Base-by-base conservation (phyloP, 768 basidiomycete genomes). In the Ephemerocybe angulata region DNA sequence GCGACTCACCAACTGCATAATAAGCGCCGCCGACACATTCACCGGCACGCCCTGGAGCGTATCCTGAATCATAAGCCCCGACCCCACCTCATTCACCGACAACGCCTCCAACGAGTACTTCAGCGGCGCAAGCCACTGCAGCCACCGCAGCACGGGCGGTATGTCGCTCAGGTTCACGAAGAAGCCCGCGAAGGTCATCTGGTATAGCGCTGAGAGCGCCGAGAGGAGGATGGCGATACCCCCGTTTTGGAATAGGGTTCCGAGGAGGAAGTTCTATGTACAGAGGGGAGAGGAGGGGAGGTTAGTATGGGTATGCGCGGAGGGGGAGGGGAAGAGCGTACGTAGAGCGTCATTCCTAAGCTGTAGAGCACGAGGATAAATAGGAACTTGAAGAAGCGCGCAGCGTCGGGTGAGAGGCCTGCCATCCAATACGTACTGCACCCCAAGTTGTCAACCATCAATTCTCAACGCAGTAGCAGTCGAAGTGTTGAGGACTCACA, bases 371-470 rank as follows among this genome's bases (percentile, higher is more conserved):
- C 86, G 17, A 98, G 77, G 57, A 97, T 88, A 64, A 98, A 82
- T 21, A 97, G 75, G 72, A 90, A 98, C 64, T 97, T 98, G 86
- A 97, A 98, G 78, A 88, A 98, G 65, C 88, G 78, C 0, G 85
- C 81, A 2, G 93, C 85, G 40, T 88, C 80, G 3, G 77, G 77
- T 1, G 90, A 80, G 3, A 98, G 81, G 12, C 95, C 94, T 2
- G 93, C 92, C 95, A 98, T 94, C 90, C 91, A 93, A 62, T 93
- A 93, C n/a, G 86, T 87, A 50, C 87, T 89, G 40, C 28, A 48
- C n/a, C 13, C 52, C 35, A 37, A 50, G 37, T 53, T n/a, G 4
- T 31, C 25, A 43, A 11, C 11, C n/a, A n/a, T n/a, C n/a, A n/a
- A n/a, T n/a, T n/a, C n/a, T n/a, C n/a, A n/a, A n/a, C n/a, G n/a